Percentiles rank a stretch among this genome's conserved stretches.
phyloP scores from a whole-genome alignment of 2,329 filamentous ascomycete species.

The Domatiomyces catenatus region DNA sequence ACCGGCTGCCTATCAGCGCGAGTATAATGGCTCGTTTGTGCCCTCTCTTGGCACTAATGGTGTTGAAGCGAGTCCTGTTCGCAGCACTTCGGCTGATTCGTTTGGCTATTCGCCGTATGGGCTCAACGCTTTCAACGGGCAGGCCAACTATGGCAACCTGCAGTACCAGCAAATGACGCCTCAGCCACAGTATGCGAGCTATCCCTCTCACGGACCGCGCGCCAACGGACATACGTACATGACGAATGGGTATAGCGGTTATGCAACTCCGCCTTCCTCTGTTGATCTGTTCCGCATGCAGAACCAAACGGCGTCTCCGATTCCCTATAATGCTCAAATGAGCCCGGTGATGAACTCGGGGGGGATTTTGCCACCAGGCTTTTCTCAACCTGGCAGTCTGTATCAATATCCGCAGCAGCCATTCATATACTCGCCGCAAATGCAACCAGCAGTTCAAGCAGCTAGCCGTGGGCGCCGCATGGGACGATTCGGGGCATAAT shows the following conservation, averaged over 20 bases:
- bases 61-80: constrained; percentile 22
- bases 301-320: constrained; percentile 23
- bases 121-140: constrained; percentile 22
- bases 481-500: constrained; percentile 2
- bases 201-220: constrained; percentile 33
- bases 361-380: constrained; percentile 30
- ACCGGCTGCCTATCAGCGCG: constrained; percentile 25
- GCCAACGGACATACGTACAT: constrained; percentile 33
- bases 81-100: constrained; percentile 22
- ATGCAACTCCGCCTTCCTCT: constrained; percentile 26
- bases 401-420: constrained; percentile 37
- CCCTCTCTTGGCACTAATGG: constrained; percentile 23
- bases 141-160: constrained; percentile 25
- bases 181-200: constrained; percentile 43
- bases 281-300: constrained; percentile 29
- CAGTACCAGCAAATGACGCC: constrained; percentile 28
- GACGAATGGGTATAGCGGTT: constrained; percentile 28
- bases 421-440: constrained; percentile 24
- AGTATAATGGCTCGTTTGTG: constrained; percentile 27
- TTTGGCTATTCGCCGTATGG: constrained; percentile 26
- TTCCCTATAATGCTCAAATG: constrained; percentile 24
- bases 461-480: constrained; percentile 36
- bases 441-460: constrained; percentile 30
- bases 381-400: constrained; percentile 30
- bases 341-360: constrained; percentile 30